Evolutionary conservation across 345 rosid species (phyloP), one percentile per base, ranked within the genome.

Genomic region (Bruguiera sexangula): DNA sequence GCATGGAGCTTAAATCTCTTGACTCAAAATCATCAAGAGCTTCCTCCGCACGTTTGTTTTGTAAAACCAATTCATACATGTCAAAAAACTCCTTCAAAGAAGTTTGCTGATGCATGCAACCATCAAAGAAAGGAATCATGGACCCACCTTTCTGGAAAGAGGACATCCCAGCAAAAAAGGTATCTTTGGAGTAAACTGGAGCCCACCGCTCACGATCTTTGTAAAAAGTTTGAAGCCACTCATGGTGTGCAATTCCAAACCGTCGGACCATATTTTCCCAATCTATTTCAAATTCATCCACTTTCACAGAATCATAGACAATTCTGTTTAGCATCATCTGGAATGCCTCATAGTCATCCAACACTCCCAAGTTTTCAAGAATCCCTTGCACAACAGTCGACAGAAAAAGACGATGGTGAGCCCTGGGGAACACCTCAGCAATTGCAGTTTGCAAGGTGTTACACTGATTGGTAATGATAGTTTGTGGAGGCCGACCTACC

Each of bases 21-120:
- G 92, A 85, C 64, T 83, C 94, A 29, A 78, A 34, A 75, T 93
- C 94, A 0, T 85, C 78, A 16, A 80, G 77, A 67, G 84, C 78
- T 80, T 90, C 98, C 78, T 90, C 89, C 79, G 62, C 80, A 81
- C 83, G 92, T 80, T 85, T 88, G 83, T 82, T 88, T 62, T 88
- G 92, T 51, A 89, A 72, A 55, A 91, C 88, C 74, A 89, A 55
- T 75, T 88, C 97, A 31, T 88, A 89, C 82, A 87, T 86, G 65
- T 91, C 97, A 6, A 93, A 89, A 82, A 93, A 93, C 82, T 93
- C 97, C 75, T 88, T 93, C 78, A 93, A 66, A 32, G 96, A 88
- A 22, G 97, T 93, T 65, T 89, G 92, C 43, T 84, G 88, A 52
- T 88, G 96, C 69, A 91, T 69, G 7, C 83, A 89, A 75, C 79